Conservation (phyloP, 148 eudicot species). For the Cornus suecica region DNA sequence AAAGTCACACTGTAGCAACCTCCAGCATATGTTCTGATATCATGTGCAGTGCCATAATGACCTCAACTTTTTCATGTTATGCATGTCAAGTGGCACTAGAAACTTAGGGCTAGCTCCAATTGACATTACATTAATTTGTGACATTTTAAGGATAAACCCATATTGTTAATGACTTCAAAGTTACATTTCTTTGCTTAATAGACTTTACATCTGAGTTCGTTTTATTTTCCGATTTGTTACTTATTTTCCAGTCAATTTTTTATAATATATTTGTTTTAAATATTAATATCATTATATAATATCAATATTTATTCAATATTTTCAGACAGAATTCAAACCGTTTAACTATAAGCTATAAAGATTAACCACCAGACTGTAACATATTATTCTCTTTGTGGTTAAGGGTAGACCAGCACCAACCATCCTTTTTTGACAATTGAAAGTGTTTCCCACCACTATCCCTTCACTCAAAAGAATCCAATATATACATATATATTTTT, state of each 20-base stretch:
- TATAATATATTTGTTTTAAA: too few species aligned
- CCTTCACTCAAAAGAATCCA: constrained; percentile 29
- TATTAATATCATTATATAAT: too few species aligned
- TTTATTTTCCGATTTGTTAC: too few species aligned
- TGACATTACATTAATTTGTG: not conserved
- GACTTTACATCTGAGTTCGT: too few species aligned
- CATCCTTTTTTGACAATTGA: constrained; percentile 19
- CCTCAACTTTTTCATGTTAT: not conserved
- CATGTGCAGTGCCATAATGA: not conserved
- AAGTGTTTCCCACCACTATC: constrained; percentile 29
- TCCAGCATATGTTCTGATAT: too few species aligned
- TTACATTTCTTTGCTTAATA: not conserved
- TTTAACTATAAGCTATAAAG: too few species aligned
- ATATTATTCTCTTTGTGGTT: constrained; percentile 5
- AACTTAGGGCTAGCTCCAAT: too few species aligned
- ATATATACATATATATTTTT: not conserved
- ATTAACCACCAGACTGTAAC: not conserved
- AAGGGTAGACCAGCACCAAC: constrained; percentile 14
- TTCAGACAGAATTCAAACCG: too few species aligned
- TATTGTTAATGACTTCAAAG: not conserved
- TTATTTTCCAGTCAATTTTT: too few species aligned
- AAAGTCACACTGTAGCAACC: not conserved
- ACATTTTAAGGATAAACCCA: not conserved
- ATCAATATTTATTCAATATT: too few species aligned
- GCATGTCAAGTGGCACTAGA: too few species aligned